These are phyloP conservation scores for Pyricularia pennisetigena DNA, from an alignment of 2,329 filamentous ascomycete genomes.

Conservation along the genomic window DNA sequence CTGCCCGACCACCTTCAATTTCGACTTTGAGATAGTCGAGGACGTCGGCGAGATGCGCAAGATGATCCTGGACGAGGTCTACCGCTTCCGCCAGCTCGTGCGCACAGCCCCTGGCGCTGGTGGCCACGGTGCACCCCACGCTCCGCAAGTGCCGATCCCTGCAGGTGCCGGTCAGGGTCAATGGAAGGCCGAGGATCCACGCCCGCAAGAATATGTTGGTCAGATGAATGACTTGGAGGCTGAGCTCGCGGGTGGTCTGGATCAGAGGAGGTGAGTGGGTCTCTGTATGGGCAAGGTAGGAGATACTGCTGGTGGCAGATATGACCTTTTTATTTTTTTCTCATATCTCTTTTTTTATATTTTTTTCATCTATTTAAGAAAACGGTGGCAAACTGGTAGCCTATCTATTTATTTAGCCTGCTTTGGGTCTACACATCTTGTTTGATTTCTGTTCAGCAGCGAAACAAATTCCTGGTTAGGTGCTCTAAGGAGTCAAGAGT, in stretches of 20 bases:
- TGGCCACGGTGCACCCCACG: constrained; percentile 17
- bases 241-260: constrained; percentile 50
- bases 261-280: constrained; percentile 25
- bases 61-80: constrained; percentile 95
- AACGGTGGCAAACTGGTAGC: background rate
- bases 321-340: background rate
- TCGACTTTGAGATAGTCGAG: constrained; percentile 95
- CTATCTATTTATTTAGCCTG: background rate
- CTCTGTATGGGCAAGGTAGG: background rate
- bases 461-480: background rate
- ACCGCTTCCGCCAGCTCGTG: constrained; percentile 63
- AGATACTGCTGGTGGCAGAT: background rate
- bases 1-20: constrained; percentile 92
- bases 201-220: constrained; percentile 47
- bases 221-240: constrained; percentile 44
- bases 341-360: background rate
- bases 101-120: constrained; percentile 36
- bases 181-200: constrained; percentile 50
- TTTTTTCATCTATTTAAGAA: background rate
- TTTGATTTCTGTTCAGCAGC: background rate
- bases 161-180: constrained; percentile 28
- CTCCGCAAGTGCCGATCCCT: constrained; percentile 42
- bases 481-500: background rate
- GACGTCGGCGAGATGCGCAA: constrained; percentile 91
- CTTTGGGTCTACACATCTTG: background rate